phyloP scores from a whole-genome alignment of 2,329 filamentous ascomycete genomes.

The Fulvia fulva region DNA sequence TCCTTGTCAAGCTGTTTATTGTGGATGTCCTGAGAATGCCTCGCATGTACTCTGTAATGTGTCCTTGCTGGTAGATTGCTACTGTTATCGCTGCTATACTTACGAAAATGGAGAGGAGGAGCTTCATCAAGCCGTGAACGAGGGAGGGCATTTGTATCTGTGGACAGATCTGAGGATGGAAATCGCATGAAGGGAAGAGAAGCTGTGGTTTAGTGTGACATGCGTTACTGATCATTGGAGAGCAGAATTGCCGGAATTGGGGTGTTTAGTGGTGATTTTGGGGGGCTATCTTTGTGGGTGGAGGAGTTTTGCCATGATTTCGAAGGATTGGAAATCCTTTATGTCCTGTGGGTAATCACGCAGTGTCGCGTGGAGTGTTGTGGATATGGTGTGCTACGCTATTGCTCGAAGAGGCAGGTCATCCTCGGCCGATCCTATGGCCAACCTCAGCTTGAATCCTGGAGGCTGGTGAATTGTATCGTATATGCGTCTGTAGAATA shows the following conservation, averaged over 20 bases:
- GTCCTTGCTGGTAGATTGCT: conserved; percentile 29
- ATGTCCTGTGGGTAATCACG: background rate
- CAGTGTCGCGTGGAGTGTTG: background rate
- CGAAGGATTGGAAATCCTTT: conserved; percentile 1
- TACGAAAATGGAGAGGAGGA: conserved; percentile 38
- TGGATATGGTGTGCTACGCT: background rate
- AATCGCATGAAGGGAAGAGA: conserved; percentile 13
- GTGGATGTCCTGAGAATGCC: conserved; percentile 33
- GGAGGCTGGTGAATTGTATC: too few species aligned
- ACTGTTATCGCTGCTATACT: conserved; percentile 38
- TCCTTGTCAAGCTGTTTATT: conserved; percentile 23
- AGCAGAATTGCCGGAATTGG: background rate
- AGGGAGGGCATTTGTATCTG: conserved; percentile 6
- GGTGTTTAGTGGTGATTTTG: background rate
- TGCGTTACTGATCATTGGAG: conserved; percentile 4
- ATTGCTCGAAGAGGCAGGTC: too few species aligned
- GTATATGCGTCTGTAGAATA: too few species aligned
- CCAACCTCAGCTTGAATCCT: too few species aligned
- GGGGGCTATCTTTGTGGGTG: background rate
- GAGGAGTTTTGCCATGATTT: background rate
- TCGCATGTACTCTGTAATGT: conserved; percentile 37
- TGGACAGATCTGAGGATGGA: background rate
- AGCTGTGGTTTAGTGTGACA: conserved; percentile 2
- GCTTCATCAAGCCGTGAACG: conserved; percentile 19
- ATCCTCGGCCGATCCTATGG: too few species aligned